phyloP scores from a whole-genome alignment of 1,139 yeast genomes.

The Ogataea hybrid region DNA sequence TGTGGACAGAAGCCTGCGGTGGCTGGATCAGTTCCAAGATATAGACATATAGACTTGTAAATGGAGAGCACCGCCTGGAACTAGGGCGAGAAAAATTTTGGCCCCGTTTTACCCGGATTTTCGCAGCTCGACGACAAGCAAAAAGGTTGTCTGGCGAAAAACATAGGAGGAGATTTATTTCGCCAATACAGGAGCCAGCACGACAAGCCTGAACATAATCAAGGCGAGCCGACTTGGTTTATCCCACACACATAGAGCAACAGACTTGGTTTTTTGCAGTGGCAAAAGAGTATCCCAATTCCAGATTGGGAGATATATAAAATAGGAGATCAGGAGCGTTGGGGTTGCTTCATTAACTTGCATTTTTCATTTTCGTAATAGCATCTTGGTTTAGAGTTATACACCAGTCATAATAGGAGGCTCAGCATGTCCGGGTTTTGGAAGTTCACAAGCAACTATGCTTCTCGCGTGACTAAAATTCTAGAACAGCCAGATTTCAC shows the following conservation, averaged over 20 bases:
- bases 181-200: slow-evolving; percentile 7
- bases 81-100: background rate
- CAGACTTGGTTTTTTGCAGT: background rate
- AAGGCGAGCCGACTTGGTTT: slow-evolving; percentile 10
- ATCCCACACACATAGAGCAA: background rate
- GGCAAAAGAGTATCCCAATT: background rate
- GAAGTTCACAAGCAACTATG: slow-evolving; percentile 86
- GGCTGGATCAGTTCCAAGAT: slow-evolving; percentile 31
- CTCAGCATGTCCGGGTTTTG: slow-evolving; percentile 77
- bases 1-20: slow-evolving; percentile 29
- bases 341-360: slow-evolving; percentile 6
- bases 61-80: slow-evolving; percentile 6
- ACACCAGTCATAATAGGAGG: background rate
- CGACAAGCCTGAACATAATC: slow-evolving; percentile 10
- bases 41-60: slow-evolving; percentile 2
- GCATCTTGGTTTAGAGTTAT: slow-evolving; percentile 6
- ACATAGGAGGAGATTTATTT: slow-evolving; percentile 10
- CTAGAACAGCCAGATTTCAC: slow-evolving; percentile 57
- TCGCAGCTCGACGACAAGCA: slow-evolving; percentile 7
- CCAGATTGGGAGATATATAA: background rate
- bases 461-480: slow-evolving; percentile 70
- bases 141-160: slow-evolving; percentile 14
- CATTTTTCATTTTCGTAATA: slow-evolving; percentile 4
- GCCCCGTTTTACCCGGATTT: slow-evolving; percentile 8
- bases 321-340: background rate